Evolutionary conservation across 83 land plant genomes (phyloP), one percentile per base, ranked within the genome.

Genomic region (Isoetes engelmannii): DNA sequence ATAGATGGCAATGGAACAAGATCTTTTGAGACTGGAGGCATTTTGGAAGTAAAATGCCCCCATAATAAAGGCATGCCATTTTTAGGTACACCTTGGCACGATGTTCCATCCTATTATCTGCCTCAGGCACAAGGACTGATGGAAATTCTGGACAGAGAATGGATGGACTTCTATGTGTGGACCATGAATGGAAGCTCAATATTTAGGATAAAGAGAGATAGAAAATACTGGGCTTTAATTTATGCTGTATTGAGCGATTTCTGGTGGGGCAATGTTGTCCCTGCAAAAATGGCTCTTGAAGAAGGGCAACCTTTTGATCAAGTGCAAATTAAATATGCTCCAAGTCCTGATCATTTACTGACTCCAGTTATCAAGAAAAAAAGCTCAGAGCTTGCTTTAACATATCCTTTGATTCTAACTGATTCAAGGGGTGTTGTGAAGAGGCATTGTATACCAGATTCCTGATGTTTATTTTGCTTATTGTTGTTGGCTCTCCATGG

Each of bases 131-230:
- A 89, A 71, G 94, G 94, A 37, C 84, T 80, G 71, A 80, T 86
- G 86, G 94, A 89, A 83, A 81, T 89, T 20, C 73, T 89, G 81
- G 84, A 75, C 75, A 70, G 87, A 50, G 87, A 84, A 1, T 89
- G 90, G 94, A 81, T 81, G 18, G 94, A 89, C 65, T 65, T 89
- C 47, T 89, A 84, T 63, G 89, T 90, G 61, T 89, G 94, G 94
- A 89, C 88, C 4, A 78, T 77, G 12, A 86, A 79, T 68, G 90
- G 86, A n/a, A 86, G 90, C 77, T 65, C 84, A 8, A 47, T 86
- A 47, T 89, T 89, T 46, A 78, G 84, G 18, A 79, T 89, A 6
- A n/a, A 6, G 5, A 78, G 87, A 54, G 83, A 82, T 6, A 78
- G 72, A 0, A 60, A 60, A 5, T 89, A 89, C 57, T 89, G 87